Evolutionary conservation across 345 rosid genomes (phyloP).

Genomic region (Gossypium bickii): DNA sequence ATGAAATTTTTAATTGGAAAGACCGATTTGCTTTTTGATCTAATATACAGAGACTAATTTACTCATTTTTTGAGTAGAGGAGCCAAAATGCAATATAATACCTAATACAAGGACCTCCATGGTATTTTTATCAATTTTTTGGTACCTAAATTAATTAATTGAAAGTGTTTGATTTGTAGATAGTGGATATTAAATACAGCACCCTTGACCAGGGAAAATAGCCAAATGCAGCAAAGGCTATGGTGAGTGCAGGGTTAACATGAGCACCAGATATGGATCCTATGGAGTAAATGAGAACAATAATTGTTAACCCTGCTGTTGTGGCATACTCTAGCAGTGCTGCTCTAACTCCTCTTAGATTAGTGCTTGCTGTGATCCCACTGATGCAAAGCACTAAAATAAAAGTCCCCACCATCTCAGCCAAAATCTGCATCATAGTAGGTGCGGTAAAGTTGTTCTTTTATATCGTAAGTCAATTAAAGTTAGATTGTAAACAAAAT

Average conservation of each 20-base stretch:
- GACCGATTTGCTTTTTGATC: too few relatives aligned
- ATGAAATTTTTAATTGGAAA: too few relatives aligned
- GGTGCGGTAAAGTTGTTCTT: too few relatives aligned
- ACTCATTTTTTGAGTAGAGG: too few relatives aligned
- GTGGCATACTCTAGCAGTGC: conserved; percentile 70
- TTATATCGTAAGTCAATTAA: background rate
- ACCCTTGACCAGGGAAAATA: conserved; percentile 77
- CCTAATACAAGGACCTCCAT: too few relatives aligned
- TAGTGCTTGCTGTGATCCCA: conserved; percentile 62
- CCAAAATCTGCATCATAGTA: conserved; percentile 46
- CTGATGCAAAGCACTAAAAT: conserved; percentile 63
- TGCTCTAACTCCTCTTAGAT: conserved; percentile 43
- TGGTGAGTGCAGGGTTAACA: conserved; percentile 78
- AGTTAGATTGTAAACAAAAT: too few relatives aligned
- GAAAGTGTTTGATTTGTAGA: background rate
- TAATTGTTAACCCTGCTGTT: conserved; percentile 68
- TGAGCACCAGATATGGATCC: conserved; percentile 91
- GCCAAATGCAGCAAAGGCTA: conserved; percentile 66
- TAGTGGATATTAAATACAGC: background rate
- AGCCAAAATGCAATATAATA: too few relatives aligned
- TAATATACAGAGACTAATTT: too few relatives aligned
- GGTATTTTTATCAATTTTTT: background rate
- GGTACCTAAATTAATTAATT: background rate
- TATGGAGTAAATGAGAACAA: conserved; percentile 49
- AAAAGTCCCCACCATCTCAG: conserved; percentile 74